phyloP scores from a whole-genome alignment of 1,284 basidiomycete genomes.

The Boletus smithii region DNA sequence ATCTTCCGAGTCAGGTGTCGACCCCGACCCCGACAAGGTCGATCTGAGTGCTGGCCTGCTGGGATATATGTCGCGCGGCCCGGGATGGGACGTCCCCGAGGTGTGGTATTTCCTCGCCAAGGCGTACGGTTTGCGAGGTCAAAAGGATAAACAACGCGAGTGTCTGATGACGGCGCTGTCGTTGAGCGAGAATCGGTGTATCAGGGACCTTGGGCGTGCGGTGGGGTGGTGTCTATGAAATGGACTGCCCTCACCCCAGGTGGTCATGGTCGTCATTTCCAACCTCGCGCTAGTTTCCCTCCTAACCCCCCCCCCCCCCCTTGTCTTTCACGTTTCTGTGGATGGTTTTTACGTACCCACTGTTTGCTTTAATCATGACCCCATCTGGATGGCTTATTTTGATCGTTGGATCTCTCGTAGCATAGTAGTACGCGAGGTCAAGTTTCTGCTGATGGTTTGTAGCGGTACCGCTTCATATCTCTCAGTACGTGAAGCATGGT shows the following conservation, averaged over 20 bases:
- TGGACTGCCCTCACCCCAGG: not conserved
- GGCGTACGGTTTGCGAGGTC: conserved; percentile 72
- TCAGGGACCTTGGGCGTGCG: conserved; percentile 61
- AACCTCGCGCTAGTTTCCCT: not conserved
- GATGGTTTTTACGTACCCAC: no score
- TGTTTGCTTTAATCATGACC: not conserved
- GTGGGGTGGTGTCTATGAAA: conserved; percentile 69
- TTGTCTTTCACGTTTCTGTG: not conserved
- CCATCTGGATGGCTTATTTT: no score
- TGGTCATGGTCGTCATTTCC: not conserved
- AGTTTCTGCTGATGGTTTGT: not conserved
- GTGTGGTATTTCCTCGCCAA: conserved; percentile 89
- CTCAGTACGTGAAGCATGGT: no score
- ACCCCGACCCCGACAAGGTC: conserved; percentile 50
- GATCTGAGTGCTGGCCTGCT: conserved; percentile 73
- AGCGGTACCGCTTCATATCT: no score
- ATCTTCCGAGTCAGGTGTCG: conserved; percentile 14
- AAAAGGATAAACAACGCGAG: conserved; percentile 69
- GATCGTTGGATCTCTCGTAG: conserved; percentile 1
- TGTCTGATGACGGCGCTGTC: conserved; percentile 71
- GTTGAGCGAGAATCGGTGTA: conserved; percentile 65
- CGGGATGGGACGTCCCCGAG: conserved; percentile 87
- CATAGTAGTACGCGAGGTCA: not conserved
- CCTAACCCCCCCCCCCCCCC: no score
- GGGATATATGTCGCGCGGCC: conserved; percentile 55